phyloP scores from a whole-genome alignment of 1,284 basidiomycete species.

The Ceratobasidium sp. region DNA sequence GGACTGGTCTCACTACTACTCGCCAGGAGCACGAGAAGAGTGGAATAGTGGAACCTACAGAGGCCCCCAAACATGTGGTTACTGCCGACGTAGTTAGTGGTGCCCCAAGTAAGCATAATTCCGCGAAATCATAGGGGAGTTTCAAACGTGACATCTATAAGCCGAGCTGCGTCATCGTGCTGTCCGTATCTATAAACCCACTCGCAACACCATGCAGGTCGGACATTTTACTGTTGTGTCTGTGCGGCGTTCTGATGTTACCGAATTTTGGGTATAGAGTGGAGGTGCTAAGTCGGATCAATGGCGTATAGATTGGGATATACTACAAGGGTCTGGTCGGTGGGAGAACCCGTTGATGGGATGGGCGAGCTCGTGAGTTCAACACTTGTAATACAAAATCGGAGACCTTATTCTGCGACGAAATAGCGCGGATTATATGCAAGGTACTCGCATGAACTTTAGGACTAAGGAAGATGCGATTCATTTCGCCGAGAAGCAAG shows the following conservation, averaged over 20 bases:
- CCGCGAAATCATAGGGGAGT: background rate
- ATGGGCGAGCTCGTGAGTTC: constrained; percentile 90
- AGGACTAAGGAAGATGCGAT: constrained; percentile 92
- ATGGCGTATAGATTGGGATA: constrained; percentile 97
- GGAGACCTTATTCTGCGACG: constrained; percentile 5
- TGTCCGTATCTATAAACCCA: constrained; percentile 94
- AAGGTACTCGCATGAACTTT: constrained; percentile 91
- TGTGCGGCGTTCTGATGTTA: too few species aligned
- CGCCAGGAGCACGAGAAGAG: constrained; percentile 46
- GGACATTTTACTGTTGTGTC: constrained; percentile 56
- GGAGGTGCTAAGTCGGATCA: constrained; percentile 84
- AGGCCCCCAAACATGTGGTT: constrained; percentile 67
- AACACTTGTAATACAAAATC: constrained; percentile 23
- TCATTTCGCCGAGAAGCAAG: constrained; percentile 94
- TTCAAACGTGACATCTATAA: constrained; percentile 56
- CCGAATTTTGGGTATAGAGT: constrained; percentile 11
- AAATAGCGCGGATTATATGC: constrained; percentile 94
- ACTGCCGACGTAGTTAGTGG: constrained; percentile 84
- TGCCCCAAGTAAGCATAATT: constrained; percentile 72
- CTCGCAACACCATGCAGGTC: constrained; percentile 96
- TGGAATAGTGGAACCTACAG: constrained; percentile 39
- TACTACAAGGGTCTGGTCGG: constrained; percentile 86
- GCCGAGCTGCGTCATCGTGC: constrained; percentile 88
- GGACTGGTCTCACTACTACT: constrained; percentile 39
- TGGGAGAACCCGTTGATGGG: constrained; percentile 99